Percentiles rank a stretch among this genome's conserved stretches.
phyloP scores from a whole-genome alignment of 176 grass and related monocot species.

The Juncus effusus region DNA sequence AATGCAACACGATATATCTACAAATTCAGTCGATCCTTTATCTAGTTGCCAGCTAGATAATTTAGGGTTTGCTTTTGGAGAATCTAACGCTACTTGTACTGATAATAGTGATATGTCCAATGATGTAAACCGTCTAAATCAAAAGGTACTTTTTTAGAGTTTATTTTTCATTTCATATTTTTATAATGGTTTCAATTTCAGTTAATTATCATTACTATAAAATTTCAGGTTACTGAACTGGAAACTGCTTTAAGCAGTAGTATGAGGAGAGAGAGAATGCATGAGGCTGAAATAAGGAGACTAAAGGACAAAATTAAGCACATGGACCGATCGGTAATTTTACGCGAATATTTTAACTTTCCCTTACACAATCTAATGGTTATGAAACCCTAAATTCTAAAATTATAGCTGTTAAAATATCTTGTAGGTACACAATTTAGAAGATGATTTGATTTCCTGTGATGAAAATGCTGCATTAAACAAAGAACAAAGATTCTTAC shows the following conservation, averaged over 20 bases:
- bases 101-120: conserved; percentile 33
- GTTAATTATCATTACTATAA: conserved; percentile 8
- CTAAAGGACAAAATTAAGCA: conserved; percentile 78
- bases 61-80: conserved; percentile 36
- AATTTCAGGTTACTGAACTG: conserved; percentile 53
- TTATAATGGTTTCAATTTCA: no score
- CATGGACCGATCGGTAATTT: conserved; percentile 65
- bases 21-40: conserved; percentile 26
- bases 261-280: conserved; percentile 79
- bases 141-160: conserved; percentile 44
- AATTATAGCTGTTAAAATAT: not conserved
- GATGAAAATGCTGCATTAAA: conserved; percentile 63
- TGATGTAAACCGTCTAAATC: conserved; percentile 43
- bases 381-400: not conserved
- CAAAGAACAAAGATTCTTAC: conserved; percentile 54
- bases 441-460: conserved; percentile 43
- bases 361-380: not conserved
- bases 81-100: conserved; percentile 34
- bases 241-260: conserved; percentile 69
- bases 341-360: conserved; percentile 5
- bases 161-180: conserved; percentile 1
- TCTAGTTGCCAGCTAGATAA: conserved; percentile 38
- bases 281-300: conserved; percentile 51
- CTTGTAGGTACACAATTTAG: conserved; percentile 10
- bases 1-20: conserved; percentile 47